phyloP scores from a whole-genome alignment of 345 rosid species.

The Clarkia xantiana region DNA sequence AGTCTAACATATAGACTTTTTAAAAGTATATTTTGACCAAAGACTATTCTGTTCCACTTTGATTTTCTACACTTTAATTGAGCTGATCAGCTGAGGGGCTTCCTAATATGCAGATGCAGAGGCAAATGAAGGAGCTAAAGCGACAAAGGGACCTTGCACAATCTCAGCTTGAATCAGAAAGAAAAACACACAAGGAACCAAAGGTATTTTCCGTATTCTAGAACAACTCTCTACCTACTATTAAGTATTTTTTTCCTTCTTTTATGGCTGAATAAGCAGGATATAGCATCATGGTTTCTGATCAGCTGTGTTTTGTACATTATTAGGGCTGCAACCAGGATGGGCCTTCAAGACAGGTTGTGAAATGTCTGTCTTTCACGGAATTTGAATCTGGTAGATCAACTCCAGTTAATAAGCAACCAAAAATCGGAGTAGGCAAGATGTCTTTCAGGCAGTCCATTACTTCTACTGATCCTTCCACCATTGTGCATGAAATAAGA shows the following conservation, averaged over 20 bases:
- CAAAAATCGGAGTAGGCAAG: conserved; percentile 29
- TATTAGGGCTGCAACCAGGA: conserved; percentile 36
- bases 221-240: background rate
- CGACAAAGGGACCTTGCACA: conserved; percentile 88
- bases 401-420: conserved; percentile 19
- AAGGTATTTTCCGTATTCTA: conserved; percentile 34
- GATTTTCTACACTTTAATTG: no score
- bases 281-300: no score
- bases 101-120: conserved; percentile 48
- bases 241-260: background rate
- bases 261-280: no score
- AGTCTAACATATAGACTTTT: background rate
- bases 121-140: conserved; percentile 81
- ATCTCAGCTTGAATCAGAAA: conserved; percentile 63
- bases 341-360: conserved; percentile 54
- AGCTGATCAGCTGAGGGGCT: background rate
- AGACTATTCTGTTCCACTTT: no score
- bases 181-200: conserved; percentile 47
- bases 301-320: conserved; percentile 1
- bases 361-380: conserved; percentile 58
- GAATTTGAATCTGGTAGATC: conserved; percentile 25
- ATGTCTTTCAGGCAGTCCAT: conserved; percentile 43
- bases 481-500: conserved; percentile 69
- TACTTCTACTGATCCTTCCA: conserved; percentile 59
- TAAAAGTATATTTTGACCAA: no score